phyloP scores from a whole-genome alignment of 345 rosid genomes.

The Bretschneidera sinensis region DNA sequence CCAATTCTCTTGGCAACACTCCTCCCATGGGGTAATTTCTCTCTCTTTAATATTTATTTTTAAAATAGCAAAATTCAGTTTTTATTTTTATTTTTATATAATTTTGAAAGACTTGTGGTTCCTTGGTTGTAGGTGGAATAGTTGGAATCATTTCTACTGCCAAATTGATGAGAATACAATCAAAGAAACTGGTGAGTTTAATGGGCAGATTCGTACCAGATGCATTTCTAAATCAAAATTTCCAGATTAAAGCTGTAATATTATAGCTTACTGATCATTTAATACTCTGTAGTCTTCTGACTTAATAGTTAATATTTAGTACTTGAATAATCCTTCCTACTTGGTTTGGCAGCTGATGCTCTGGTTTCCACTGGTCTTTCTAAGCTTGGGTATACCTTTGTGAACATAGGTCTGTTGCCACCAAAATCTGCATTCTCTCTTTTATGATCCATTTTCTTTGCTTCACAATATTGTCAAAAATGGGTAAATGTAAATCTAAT shows the following conservation, averaged over 20 bases:
- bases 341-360: slow-evolving; percentile 62
- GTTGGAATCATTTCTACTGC: slow-evolving; percentile 91
- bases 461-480: background rate
- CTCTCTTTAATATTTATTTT: background rate
- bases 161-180: slow-evolving; percentile 56
- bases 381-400: slow-evolving; percentile 70
- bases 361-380: slow-evolving; percentile 74
- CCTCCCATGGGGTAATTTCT: slow-evolving; percentile 69
- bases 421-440: background rate
- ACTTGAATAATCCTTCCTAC: background rate
- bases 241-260: no score
- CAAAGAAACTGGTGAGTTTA: slow-evolving; percentile 59
- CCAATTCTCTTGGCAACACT: slow-evolving; percentile 62
- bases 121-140: slow-evolving; percentile 78
- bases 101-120: no score
- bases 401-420: slow-evolving; percentile 62
- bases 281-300: no score
- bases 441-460: background rate
- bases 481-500: slow-evolving; percentile 1
- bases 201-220: no score
- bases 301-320: background rate
- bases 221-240: no score
- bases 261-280: no score
- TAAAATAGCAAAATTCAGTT: no score
- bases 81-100: background rate